Conservation (phyloP, 2,329 filamentous ascomycete genomes). For the Microdochium trichocladiopsis region DNA sequence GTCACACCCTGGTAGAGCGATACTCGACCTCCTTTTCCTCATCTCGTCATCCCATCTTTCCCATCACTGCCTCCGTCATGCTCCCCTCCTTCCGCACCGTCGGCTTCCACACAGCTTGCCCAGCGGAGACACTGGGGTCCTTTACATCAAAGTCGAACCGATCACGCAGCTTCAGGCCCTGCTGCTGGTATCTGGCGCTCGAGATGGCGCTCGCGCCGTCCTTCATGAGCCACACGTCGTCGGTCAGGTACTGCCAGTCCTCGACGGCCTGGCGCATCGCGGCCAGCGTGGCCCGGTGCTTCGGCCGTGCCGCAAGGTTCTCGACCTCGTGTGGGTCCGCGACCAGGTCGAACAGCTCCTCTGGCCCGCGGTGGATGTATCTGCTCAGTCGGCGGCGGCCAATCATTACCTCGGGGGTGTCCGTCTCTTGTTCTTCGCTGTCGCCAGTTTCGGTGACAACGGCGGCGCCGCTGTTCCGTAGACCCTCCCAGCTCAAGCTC, state of each 20-base stretch:
- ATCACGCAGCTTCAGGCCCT: constrained; percentile 17
- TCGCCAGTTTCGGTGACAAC: neutral
- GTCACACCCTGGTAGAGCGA: no score
- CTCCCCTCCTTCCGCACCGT: neutral
- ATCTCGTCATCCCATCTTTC: no score
- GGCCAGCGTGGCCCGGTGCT: constrained; percentile 20
- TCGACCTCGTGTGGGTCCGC: constrained; percentile 35
- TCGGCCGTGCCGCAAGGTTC: constrained; percentile 27
- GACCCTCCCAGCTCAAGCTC: constrained; percentile 33
- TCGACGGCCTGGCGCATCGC: constrained; percentile 20
- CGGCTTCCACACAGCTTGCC: neutral
- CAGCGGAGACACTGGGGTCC: constrained; percentile 4
- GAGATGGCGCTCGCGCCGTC: constrained; percentile 15
- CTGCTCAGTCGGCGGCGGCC: constrained; percentile 29
- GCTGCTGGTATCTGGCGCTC: constrained; percentile 6
- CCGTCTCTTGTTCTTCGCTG: neutral
- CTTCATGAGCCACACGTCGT: constrained; percentile 19
- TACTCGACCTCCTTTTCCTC: no score
- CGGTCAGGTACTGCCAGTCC: constrained; percentile 17
- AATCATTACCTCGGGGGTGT: constrained; percentile 19
- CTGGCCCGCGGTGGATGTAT: constrained; percentile 33
- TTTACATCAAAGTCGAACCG: constrained; percentile 18
- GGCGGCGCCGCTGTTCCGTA: constrained; percentile 26
- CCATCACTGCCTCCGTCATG: neutral
- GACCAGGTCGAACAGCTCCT: constrained; percentile 39